These are phyloP conservation scores for Aspergillus sp. DNA, from an alignment of 2,329 filamentous ascomycete species.

Conservation along the genomic window DNA sequence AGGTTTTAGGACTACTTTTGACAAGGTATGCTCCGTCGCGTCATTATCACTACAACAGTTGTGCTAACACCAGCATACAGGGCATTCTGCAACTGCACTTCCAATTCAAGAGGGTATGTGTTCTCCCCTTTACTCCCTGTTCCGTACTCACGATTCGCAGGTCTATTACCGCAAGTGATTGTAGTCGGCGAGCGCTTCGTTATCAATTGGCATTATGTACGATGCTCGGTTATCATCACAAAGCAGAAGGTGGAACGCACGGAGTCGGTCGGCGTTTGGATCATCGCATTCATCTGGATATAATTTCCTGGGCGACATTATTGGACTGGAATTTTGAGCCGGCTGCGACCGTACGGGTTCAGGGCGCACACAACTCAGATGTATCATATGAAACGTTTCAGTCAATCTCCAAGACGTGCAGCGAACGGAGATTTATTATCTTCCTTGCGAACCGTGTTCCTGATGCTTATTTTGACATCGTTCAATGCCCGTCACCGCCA, in stretches of 20 bases:
- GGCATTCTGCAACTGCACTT: slow-evolving; percentile 95
- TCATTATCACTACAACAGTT: background rate
- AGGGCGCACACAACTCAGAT: slow-evolving; percentile 8
- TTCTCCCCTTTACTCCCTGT: slow-evolving; percentile 1
- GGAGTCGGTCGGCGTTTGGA: background rate
- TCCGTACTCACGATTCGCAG: slow-evolving; percentile 17
- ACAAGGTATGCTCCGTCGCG: slow-evolving; percentile 63
- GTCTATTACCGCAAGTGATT: slow-evolving; percentile 45
- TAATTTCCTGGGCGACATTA: slow-evolving; percentile 12
- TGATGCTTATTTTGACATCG: slow-evolving; percentile 23
- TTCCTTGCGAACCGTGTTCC: slow-evolving; percentile 16
- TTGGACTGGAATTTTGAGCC: slow-evolving; percentile 24
- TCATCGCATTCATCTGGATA: slow-evolving; percentile 11
- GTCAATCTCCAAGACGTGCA: slow-evolving; percentile 7
- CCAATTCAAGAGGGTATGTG: slow-evolving; percentile 90
- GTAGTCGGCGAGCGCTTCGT: too few species aligned
- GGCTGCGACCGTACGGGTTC: slow-evolving; percentile 1
- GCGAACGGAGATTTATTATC: slow-evolving; percentile 5
- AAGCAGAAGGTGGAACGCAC: background rate
- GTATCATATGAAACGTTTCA: slow-evolving; percentile 12
- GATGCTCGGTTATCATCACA: slow-evolving; percentile 1
- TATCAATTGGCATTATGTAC: background rate
- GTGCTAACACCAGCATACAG: slow-evolving; percentile 40
- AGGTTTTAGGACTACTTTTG: slow-evolving; percentile 93
- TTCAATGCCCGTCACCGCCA: slow-evolving; percentile 1